Base-by-base conservation (phyloP, 805 yeast species). In the Babjeviella inositovora region DNA sequence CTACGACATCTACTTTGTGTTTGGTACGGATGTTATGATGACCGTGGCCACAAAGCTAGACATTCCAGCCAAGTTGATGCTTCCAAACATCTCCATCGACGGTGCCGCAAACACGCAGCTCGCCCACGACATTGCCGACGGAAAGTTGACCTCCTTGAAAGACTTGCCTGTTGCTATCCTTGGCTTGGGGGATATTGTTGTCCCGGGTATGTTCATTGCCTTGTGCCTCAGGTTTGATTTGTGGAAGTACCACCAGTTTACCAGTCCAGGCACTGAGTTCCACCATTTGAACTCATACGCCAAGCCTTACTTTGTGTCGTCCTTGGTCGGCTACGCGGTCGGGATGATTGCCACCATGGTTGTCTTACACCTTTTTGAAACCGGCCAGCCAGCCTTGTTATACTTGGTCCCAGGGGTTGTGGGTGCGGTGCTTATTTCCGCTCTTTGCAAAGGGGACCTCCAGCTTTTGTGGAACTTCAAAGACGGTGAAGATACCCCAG, bases 1-100 rank as follows among this genome's bases (percentile, higher is more conserved):
- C 19, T 74, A 73, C 39, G 84, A 74, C 38, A 53, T 70, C 19
- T 70, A 60, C 38, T 74, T 74, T 45, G 84, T 74, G 2, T 75
- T 71, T 41, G 65, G 60, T 4, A 57, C 77, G 0, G 54, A 59
- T 16, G 50, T 70, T 5, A 74, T 74, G 84, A 49, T 57, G 18
- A 52, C 65, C 2, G 82, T 72, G 11, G 82, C 81, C 5, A 53
- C 57, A 3, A 37, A 39, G 5, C 33, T 72, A 12, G 62, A 66
- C 4, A 47, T 64, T n/a, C 82, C 82, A 1, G 49, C 58, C 21
- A 66, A 62, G 31, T 27, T 66, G 13, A 28, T 51, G 5, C 38
- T 67, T 11, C 75, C 75, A 6, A 41, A 50, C 1, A 35, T 2
- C 27, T 10, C 25, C 30, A 8, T 19, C 28, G 4, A 8, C 33